These are phyloP conservation scores for Stentor coeruleus DNA, from an alignment of 73 alveolate species.

Conservation along the genomic window DNA sequence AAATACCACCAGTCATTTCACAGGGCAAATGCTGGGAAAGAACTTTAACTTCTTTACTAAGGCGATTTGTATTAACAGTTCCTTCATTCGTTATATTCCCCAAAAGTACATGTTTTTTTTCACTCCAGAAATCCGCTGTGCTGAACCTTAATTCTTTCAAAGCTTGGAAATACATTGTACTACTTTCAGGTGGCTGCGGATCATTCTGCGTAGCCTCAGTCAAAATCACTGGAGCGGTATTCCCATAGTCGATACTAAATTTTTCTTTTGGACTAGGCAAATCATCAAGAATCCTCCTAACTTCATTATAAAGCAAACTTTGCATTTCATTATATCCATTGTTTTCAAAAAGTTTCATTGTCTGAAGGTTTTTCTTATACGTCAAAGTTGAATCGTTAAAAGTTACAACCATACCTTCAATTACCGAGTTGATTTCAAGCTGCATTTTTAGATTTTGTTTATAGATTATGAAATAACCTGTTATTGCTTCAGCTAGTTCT, in stretches of 20 bases:
- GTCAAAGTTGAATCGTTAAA: not conserved
- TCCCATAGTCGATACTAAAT: not conserved
- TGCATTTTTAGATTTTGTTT: not conserved
- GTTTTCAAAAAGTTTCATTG: not conserved
- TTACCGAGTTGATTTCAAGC: not conserved
- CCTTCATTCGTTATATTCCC: not conserved
- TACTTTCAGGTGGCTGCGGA: slow-evolving; percentile 26
- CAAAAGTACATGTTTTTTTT: not conserved
- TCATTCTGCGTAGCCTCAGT: slow-evolving; percentile 7
- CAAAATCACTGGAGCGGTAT: not conserved
- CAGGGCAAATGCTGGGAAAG: slow-evolving; percentile 87
- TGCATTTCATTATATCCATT: not conserved
- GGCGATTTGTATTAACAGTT: slow-evolving; percentile 31
- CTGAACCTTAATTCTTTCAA: not conserved
- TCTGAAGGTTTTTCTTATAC: not conserved
- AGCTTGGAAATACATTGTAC: not conserved
- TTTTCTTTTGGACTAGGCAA: not conserved
- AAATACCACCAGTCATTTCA: slow-evolving; percentile 93
- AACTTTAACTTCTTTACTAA: slow-evolving; percentile 95
- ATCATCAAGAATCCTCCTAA: not conserved
- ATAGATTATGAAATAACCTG: not conserved
- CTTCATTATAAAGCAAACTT: not conserved
- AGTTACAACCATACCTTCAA: not conserved
- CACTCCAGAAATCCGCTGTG: not conserved
- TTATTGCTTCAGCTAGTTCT: not conserved